Evolutionary conservation across 148 eudicot genomes (phyloP), one percentile per base, ranked within the genome.

Genomic region (Vaccinium myrtillus): DNA sequence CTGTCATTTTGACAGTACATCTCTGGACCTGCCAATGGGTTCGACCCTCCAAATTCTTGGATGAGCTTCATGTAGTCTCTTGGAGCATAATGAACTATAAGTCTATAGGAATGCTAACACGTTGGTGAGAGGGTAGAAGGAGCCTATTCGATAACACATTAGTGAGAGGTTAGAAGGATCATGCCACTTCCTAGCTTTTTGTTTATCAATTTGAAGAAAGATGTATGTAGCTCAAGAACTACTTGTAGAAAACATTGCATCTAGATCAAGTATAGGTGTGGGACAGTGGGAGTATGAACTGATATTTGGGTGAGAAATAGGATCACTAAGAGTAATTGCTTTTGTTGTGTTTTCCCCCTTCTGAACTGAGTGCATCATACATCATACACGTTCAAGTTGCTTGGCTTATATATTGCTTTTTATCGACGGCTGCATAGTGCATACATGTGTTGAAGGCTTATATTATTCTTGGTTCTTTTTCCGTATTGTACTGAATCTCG

Each of bases 91-190:
- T 73, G 12, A 73, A 3, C 77, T 73, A 2, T 8, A 61, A 61
- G 25, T 10, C 67, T 63, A n/a, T n/a, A n/a, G 69, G 69, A 63
- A 21, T 63, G 25, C n/a, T n/a, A 63, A 63, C 69, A 63, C 1
- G 12, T 63, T 8, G 27, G 69, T 63, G 69, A 61, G 27, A 63
- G 69, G 10, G 2, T 70, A 30, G 39, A 70, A 25, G 43, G 39
- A 70, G 43, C 75, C 75, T 13, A 13, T 27, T n/a, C n/a, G 73
- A 67, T 67, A 25, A 70, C 75, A 1, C 39, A 27, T 27, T 4
- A 69, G 75, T 69, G 39, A 65, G 30, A n/a, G 30, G 39, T 27
- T 67, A 67, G 75, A 71, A 71, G 21, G 75, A 71, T 71, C 43
- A 32, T 32, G 14, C 74, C 15, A 69, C 23, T 69, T 69, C 14